These are phyloP conservation scores for Trichosporon ovoides DNA, from an alignment of 1,284 basidiomycete species.

Conservation along the genomic window DNA sequence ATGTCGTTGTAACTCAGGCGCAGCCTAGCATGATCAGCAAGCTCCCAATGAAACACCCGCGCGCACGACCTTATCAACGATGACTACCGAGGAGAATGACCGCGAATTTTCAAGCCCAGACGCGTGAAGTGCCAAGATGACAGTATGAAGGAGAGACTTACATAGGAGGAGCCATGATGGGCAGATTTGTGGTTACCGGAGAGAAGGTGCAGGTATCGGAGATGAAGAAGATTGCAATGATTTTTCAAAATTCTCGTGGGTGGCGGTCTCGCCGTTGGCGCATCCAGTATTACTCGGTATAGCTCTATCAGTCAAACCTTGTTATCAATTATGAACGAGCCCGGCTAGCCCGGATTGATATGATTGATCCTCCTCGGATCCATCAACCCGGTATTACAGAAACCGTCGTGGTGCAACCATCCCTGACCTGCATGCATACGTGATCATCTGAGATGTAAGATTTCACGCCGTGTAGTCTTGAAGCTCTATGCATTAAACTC, in stretches of 20 bases:
- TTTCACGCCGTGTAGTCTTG: too few species aligned
- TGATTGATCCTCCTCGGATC: too few species aligned
- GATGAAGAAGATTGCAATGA: constrained; percentile 1
- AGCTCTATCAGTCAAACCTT: background rate
- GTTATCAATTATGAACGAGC: background rate
- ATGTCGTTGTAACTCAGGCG: constrained; percentile 50
- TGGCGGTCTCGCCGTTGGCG: background rate
- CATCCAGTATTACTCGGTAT: background rate
- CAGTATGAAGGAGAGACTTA: background rate
- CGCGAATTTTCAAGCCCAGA: too few species aligned
- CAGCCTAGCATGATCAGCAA: constrained; percentile 9
- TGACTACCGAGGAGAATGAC: too few species aligned
- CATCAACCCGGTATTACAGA: too few species aligned
- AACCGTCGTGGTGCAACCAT: too few species aligned
- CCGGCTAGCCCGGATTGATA: too few species aligned
- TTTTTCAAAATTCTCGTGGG: background rate
- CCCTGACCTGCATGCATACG: too few species aligned
- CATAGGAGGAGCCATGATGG: constrained; percentile 14
- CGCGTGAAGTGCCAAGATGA: too few species aligned
- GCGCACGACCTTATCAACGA: background rate
- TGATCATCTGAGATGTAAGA: too few species aligned
- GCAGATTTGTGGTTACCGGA: background rate
- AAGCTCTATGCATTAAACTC: too few species aligned
- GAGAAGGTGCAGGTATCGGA: background rate
- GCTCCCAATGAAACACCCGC: background rate